Evolutionary conservation across 805 yeast genomes (phyloP).

Genomic region (Monosporozyma yasuniensis): DNA sequence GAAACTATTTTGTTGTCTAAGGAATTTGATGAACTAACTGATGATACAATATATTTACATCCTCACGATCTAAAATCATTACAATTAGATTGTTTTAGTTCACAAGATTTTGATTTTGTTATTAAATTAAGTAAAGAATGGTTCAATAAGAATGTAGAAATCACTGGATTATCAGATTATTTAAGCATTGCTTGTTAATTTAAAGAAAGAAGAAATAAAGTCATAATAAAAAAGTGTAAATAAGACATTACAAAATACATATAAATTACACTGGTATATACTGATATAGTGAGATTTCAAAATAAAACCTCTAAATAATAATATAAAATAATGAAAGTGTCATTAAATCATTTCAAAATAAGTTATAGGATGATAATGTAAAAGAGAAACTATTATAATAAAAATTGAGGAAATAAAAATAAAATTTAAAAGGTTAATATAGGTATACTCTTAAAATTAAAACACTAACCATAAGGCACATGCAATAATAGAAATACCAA

Average conservation of each 20-base stretch:
- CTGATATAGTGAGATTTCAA: no score
- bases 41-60: conserved; percentile 11
- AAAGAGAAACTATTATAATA: no score
- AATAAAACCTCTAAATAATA: no score
- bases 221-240: no score
- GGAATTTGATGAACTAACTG: conserved; percentile 6
- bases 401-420: no score
- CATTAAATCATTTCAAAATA: no score
- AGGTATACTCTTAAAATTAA: conserved; percentile 6
- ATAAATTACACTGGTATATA: neutral
- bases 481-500: conserved; percentile 39
- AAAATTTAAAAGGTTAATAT: no score
- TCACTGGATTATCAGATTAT: conserved; percentile 2
- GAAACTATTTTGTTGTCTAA: conserved; percentile 11
- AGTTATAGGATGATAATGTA: neutral
- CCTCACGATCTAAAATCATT: conserved; percentile 16
- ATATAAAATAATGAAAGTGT: no score
- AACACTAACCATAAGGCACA: conserved; percentile 39
- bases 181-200: conserved; percentile 1
- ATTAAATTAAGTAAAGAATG: conserved; percentile 14
- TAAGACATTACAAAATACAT: neutral
- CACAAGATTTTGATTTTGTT: conserved; percentile 22
- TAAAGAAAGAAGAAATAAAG: neutral
- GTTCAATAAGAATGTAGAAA: conserved; percentile 14
- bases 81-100: conserved; percentile 29